Conservation (phyloP, 768 basidiomycete species). For the Rhodocollybia butyracea region DNA sequence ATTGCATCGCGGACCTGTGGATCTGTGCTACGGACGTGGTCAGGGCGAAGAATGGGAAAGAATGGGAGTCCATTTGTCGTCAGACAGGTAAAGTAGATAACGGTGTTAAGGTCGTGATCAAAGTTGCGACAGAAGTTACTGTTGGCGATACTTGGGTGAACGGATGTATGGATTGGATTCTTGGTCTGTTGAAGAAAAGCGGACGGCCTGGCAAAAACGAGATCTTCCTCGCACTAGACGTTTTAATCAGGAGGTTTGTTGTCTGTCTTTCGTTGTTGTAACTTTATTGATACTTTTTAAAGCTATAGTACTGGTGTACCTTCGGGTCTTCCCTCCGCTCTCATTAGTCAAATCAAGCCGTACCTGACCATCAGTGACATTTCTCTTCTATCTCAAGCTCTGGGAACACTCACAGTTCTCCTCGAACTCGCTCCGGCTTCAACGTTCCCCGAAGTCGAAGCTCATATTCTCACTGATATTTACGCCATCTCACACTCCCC, state of each 20-base stretch:
- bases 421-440: constrained; percentile 61
- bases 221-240: constrained; percentile 73
- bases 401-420: constrained; percentile 64
- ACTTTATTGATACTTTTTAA: background rate
- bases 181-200: constrained; percentile 72
- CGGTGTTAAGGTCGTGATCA: constrained; percentile 78
- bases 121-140: constrained; percentile 74
- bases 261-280: background rate
- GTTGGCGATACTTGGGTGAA: constrained; percentile 79
- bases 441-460: constrained; percentile 77
- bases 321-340: constrained; percentile 49
- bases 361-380: constrained; percentile 79
- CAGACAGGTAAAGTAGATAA: constrained; percentile 67
- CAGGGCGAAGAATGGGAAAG: constrained; percentile 57
- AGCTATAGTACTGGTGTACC: constrained; percentile 48
- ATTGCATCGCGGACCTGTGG: constrained; percentile 84
- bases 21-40: constrained; percentile 78
- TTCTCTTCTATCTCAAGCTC: constrained; percentile 68
- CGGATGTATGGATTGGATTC: constrained; percentile 73
- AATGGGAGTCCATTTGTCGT: constrained; percentile 81
- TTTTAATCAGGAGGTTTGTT: constrained; percentile 62
- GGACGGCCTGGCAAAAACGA: constrained; percentile 77
- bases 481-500: constrained; percentile 79
- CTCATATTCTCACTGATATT: constrained; percentile 58
- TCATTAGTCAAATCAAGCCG: constrained; percentile 71